These are phyloP conservation scores for Sanghuangporus sanghuang DNA, from an alignment of 1,284 basidiomycete species.

Conservation along the genomic window DNA sequence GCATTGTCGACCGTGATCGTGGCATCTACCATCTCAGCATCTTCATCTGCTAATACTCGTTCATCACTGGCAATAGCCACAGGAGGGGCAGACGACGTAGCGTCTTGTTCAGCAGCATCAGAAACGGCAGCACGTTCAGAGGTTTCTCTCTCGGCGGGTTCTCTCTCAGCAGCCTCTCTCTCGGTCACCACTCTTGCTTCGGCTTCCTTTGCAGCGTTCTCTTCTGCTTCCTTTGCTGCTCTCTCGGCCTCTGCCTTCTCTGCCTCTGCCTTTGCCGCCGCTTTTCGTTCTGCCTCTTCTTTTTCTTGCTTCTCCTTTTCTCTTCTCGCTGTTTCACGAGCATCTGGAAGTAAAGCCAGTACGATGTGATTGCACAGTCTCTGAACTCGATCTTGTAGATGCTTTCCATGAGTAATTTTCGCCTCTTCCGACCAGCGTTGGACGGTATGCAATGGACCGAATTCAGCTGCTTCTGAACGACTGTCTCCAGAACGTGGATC, in stretches of 20 bases:
- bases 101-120: constrained; percentile 16
- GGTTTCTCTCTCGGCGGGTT: constrained; percentile 19
- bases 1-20: background rate
- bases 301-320: constrained; percentile 49
- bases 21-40: constrained; percentile 20
- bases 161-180: constrained; percentile 22
- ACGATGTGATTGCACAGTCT: constrained; percentile 72
- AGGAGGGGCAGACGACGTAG: constrained; percentile 20
- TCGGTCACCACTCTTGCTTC: constrained; percentile 22
- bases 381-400: constrained; percentile 60
- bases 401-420: constrained; percentile 74
- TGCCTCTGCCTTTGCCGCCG: constrained; percentile 28
- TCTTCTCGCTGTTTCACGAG: constrained; percentile 50
- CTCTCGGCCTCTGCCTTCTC: constrained; percentile 22
- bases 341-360: constrained; percentile 78
- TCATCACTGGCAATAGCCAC: background rate
- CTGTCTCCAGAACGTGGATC: constrained; percentile 43
- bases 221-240: constrained; percentile 16
- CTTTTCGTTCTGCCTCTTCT: constrained; percentile 28
- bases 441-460: constrained; percentile 78
- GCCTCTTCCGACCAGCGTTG: constrained; percentile 91
- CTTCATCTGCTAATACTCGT: constrained; percentile 11
- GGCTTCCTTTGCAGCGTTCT: constrained; percentile 21
- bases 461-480: constrained; percentile 48
- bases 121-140: constrained; percentile 17